Conservation (phyloP, 1,284 basidiomycete genomes). For the Puccinia sorghi region DNA sequence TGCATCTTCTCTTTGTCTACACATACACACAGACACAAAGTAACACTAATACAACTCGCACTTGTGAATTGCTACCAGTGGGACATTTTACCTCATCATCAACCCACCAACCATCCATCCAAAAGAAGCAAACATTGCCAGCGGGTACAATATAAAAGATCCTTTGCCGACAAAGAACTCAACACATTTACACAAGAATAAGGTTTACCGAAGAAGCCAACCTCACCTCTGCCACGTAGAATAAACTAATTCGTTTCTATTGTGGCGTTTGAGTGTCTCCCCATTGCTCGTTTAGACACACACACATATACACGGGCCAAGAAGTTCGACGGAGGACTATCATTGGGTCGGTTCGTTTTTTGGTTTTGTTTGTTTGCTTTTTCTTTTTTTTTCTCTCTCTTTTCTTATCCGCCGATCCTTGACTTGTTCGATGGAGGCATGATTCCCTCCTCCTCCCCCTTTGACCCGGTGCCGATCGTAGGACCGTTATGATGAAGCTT, state of each 20-base stretch:
- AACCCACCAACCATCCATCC: not conserved
- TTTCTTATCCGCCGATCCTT: slow-evolving; percentile 6
- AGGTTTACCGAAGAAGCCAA: slow-evolving; percentile 23
- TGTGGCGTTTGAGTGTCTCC: slow-evolving; percentile 32
- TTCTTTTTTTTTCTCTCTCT: slow-evolving; percentile 20
- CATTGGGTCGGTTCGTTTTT: slow-evolving; percentile 32
- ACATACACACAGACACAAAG: not conserved
- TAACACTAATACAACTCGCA: not conserved
- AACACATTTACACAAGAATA: slow-evolving; percentile 12
- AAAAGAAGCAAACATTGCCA: slow-evolving; percentile 20
- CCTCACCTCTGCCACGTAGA: not conserved
- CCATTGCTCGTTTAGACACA: slow-evolving; percentile 20
- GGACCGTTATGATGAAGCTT: slow-evolving; percentile 34
- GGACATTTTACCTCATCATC: slow-evolving; percentile 20
- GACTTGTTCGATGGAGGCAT: slow-evolving; percentile 27
- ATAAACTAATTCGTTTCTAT: slow-evolving; percentile 12
- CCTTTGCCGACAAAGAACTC: slow-evolving; percentile 14
- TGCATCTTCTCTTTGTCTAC: slow-evolving; percentile 18
- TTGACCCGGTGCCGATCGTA: slow-evolving; percentile 29
- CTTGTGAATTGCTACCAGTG: slow-evolving; percentile 5
- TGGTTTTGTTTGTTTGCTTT: slow-evolving; percentile 8
- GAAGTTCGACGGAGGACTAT: slow-evolving; percentile 24
- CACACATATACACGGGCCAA: not conserved
- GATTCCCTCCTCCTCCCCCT: not conserved
- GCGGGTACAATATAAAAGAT: not conserved